phyloP scores from a whole-genome alignment of 148 eudicot genomes.

The Hydrangea macrophylla region DNA sequence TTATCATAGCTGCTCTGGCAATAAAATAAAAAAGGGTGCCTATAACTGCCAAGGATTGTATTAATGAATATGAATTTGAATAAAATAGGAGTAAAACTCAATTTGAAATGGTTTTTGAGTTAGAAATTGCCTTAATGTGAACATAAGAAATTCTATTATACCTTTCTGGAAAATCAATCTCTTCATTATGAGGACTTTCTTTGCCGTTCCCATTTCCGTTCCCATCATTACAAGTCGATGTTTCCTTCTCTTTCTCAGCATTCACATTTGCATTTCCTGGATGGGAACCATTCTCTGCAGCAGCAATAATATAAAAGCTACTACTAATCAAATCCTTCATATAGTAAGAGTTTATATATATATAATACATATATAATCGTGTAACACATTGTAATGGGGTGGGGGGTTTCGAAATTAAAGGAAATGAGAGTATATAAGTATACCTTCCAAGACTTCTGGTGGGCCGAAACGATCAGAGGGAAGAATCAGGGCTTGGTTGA shows the following conservation, averaged over 20 bases:
- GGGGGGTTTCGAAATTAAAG: too few species aligned
- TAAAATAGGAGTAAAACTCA: too few species aligned
- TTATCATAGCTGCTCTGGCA: too few species aligned
- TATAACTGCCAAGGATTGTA: too few species aligned
- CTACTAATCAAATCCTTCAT: background rate
- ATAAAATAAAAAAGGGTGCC: too few species aligned
- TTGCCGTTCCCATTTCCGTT: slow-evolving; percentile 47
- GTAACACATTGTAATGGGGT: background rate
- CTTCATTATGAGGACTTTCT: slow-evolving; percentile 45
- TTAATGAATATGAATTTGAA: too few species aligned
- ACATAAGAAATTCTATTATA: slow-evolving; percentile 17
- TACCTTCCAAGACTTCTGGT: slow-evolving; percentile 51
- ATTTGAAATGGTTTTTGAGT: too few species aligned
- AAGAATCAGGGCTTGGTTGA: slow-evolving; percentile 30
- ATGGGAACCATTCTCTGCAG: slow-evolving; percentile 55
- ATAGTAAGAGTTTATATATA: background rate
- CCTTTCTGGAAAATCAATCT: slow-evolving; percentile 64
- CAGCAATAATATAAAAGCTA: slow-evolving; percentile 1
- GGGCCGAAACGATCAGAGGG: slow-evolving; percentile 54
- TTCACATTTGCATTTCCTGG: slow-evolving; percentile 34
- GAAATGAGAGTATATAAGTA: background rate
- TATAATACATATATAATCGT: background rate
- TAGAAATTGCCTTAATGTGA: slow-evolving; percentile 1
- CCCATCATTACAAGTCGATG: slow-evolving; percentile 36
- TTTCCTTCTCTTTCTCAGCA: slow-evolving; percentile 48